Conservation (phyloP, 306 rosid species). For the Rosa multiflora region DNA sequence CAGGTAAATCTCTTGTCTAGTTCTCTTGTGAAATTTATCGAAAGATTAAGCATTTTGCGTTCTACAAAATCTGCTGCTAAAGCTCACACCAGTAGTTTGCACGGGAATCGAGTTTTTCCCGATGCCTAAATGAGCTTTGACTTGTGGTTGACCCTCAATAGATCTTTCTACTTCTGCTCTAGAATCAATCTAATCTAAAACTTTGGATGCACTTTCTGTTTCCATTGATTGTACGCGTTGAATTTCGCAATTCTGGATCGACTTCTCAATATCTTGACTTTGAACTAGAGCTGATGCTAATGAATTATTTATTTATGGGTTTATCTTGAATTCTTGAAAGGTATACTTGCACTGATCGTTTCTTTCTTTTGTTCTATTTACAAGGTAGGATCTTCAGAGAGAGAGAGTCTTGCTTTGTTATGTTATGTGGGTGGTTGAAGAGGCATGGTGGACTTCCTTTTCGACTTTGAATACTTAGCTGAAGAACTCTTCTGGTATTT, state of each 20-base stretch:
- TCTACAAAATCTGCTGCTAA: background rate
- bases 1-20: slow-evolving; percentile 1
- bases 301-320: background rate
- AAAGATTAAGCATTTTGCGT: background rate
- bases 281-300: background rate
- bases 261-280: background rate
- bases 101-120: background rate
- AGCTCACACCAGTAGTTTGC: background rate
- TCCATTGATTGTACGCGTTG: background rate
- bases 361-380: slow-evolving; percentile 20
- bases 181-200: background rate
- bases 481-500: slow-evolving; percentile 38
- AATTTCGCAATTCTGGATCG: background rate
- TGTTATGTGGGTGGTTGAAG: slow-evolving; percentile 19
- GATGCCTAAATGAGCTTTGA: background rate
- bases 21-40: background rate
- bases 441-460: slow-evolving; percentile 36
- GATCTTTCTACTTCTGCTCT: background rate
- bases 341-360: slow-evolving; percentile 9
- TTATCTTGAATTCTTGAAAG: background rate
- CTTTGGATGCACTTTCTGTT: background rate
- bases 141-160: slow-evolving; percentile 1
- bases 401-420: background rate
- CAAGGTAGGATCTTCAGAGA: slow-evolving; percentile 2
- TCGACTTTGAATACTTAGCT: slow-evolving; percentile 37